phyloP scores from a whole-genome alignment of 176 grass and related monocot genomes.

The Alloteropsis semialata region DNA sequence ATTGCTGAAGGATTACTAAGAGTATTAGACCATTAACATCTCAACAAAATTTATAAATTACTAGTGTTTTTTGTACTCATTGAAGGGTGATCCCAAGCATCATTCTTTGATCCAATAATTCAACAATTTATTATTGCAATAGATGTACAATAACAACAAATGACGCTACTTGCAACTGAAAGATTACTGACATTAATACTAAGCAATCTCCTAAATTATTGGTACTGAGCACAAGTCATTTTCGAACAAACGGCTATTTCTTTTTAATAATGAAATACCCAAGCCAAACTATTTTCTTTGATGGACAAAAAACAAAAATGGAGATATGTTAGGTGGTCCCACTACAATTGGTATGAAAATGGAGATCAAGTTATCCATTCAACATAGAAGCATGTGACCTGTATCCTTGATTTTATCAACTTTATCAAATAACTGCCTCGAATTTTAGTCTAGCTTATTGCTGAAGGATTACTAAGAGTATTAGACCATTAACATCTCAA shows the following conservation, averaged over 20 bases:
- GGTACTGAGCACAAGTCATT: not conserved
- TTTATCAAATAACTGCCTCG: not conserved
- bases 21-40: not conserved
- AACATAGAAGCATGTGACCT: not conserved
- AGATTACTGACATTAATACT: not conserved
- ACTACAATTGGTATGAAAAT: not conserved
- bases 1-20: no score
- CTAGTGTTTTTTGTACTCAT: not conserved
- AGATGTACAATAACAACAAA: not conserved
- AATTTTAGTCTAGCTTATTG: not conserved
- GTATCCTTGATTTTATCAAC: not conserved
- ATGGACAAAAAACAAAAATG: not conserved
- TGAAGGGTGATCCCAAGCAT: not conserved
- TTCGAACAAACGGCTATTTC: no score
- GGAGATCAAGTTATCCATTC: not conserved
- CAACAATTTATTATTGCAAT: not conserved
- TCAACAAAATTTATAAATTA: not conserved
- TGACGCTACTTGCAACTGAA: not conserved
- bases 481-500: not conserved
- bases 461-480: no score
- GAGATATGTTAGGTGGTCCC: not conserved
- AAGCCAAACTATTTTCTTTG: not conserved
- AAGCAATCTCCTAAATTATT: not conserved
- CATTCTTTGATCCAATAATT: not conserved
- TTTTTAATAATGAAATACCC: no score